Conservation (phyloP, 768 basidiomycete genomes). For the Rhizopogon vinicolor region DNA sequence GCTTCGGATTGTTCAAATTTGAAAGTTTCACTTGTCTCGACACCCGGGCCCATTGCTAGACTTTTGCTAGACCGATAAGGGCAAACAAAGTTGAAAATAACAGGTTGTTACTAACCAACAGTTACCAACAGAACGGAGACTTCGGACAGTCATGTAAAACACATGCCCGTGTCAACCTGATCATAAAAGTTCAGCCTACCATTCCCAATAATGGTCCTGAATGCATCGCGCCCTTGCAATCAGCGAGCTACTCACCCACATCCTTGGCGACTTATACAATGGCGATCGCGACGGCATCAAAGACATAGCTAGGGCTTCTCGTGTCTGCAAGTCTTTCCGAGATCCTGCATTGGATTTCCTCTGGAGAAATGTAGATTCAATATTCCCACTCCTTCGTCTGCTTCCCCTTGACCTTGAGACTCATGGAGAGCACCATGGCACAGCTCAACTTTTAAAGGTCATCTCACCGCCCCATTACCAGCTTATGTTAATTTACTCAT, state of each 20-base stretch:
- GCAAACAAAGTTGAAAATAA: too few relatives aligned
- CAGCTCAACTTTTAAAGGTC: neutral
- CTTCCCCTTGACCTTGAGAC: neutral
- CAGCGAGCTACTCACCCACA: neutral
- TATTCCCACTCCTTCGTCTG: neutral
- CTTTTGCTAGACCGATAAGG: too few relatives aligned
- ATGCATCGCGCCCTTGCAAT: slow-evolving; percentile 1
- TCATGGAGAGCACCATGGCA: neutral
- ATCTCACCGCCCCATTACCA: too few relatives aligned
- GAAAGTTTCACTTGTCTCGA: too few relatives aligned
- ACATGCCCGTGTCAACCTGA: neutral
- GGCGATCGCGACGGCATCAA: neutral
- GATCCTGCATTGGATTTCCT: neutral
- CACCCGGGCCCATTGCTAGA: too few relatives aligned
- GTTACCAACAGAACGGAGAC: too few relatives aligned
- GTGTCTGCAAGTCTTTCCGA: neutral
- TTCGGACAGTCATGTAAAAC: neutral
- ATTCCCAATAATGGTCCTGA: neutral
- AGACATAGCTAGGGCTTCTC: neutral
- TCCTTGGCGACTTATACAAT: neutral
- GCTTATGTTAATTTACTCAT: neutral
- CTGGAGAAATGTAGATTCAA: neutral
- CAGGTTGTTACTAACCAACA: too few relatives aligned
- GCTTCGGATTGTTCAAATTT: too few relatives aligned
- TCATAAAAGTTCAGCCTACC: neutral